Percentiles rank a stretch among this genome's conserved stretches.
Evolutionary conservation across 2,329 filamentous ascomycete genomes (phyloP).

Genomic region (Aspergillus chevalieri): DNA sequence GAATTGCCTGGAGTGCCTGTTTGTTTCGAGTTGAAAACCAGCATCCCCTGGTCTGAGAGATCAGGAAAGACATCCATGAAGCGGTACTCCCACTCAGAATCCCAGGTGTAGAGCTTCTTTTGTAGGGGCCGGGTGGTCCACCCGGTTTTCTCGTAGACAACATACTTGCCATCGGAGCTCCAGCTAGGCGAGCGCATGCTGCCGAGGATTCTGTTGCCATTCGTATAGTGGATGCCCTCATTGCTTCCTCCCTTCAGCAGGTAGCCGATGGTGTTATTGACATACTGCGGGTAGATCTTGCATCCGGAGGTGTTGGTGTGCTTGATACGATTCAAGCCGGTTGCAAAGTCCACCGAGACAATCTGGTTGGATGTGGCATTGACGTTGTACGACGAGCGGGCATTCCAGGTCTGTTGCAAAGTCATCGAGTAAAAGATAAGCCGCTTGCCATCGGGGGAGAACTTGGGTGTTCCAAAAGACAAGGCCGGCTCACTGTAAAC

Average conservation of each 20-base stretch:
- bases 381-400: not conserved
- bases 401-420: constrained; percentile 3
- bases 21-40: not conserved
- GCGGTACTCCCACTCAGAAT: constrained; percentile 7
- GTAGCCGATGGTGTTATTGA: constrained; percentile 5
- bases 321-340: not conserved
- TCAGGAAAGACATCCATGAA: constrained; percentile 6
- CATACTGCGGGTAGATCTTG: constrained; percentile 6
- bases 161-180: constrained; percentile 6
- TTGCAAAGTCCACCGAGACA: constrained; percentile 3
- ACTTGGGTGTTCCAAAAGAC: constrained; percentile 1
- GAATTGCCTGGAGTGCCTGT: not conserved
- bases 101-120: constrained; percentile 3
- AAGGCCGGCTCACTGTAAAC: constrained; percentile 1
- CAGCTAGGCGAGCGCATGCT: constrained; percentile 3
- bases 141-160: constrained; percentile 7
- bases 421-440: constrained; percentile 2
- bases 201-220: constrained; percentile 1
- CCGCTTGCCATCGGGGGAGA: constrained; percentile 2
- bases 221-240: constrained; percentile 5
- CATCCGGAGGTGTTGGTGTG: not conserved
- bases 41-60: not conserved
- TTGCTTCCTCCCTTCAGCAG: constrained; percentile 2
- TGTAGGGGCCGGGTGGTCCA: constrained; percentile 2
- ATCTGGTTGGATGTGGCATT: constrained; percentile 2